Base-by-base conservation (phyloP, 495 filamentous ascomycete species). In the Immersiella caudata region DNA sequence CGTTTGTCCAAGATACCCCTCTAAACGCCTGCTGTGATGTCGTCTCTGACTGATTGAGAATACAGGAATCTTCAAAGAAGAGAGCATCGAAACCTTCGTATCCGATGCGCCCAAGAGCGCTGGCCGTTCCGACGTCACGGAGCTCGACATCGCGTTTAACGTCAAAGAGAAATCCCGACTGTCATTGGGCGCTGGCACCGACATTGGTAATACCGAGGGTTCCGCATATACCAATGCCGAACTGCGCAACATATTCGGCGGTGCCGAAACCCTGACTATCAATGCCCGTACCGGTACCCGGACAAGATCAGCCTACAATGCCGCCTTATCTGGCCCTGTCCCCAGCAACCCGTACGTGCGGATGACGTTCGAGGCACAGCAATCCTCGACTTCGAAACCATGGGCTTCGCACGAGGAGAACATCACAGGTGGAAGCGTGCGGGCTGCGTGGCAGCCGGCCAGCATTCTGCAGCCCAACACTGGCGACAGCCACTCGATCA, bases 361-460 rank as follows among this genome's bases (percentile, higher is more conserved):
- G 54, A 81, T 90, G 36, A 87, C 92, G 68, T 65, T 96, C 58
- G 93, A 94, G 68, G 93, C 84, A 1, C 84, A 95, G 54, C 87
- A 89, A 25, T 94, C 90, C 68, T 86, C 89, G 12, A 95, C 92
- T 3, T 86, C 92, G 67, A 97, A 97, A 73, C 84, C 87, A 16
- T 97, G 91, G 89, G 92, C 95, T 3, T 94, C 90, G 65, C 94
- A 99, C 72, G 94, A 97, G 68, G 96, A 98, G 79, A 87, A 88
- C 0, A 76, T 94, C n/a, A 92, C 88, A 69, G 93, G 93, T 22
- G 93, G 86, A 9, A 89, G 86, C 76, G 82, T 90, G 9, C 93
- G 90, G 64, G 76, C 97, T 22, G 85, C 86, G 56, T 98, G 90
- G 89, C 71, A 87, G 5, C 16, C 14, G 57, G 86, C 84, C 29